Base-by-base conservation (phyloP, 1,284 basidiomycete species). In the Fomitopsis palustris region DNA sequence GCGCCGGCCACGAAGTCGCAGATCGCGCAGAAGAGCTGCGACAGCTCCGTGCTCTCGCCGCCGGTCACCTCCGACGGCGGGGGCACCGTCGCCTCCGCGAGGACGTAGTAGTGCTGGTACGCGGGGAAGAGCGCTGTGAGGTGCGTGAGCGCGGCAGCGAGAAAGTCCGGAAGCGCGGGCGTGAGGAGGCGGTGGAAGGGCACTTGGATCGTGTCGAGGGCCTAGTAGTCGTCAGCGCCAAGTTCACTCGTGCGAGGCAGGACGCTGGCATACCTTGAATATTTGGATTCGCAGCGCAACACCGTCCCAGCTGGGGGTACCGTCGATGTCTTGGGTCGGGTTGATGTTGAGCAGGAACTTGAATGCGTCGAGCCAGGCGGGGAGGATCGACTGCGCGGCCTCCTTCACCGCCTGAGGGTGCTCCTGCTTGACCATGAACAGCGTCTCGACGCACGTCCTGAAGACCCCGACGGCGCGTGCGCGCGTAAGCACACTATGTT, bases 341-440 rank as follows among this genome's bases (percentile, higher is more conserved):
- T 92, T 85, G 14, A 83, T 76, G 49, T 77, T 80, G n/a, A 97
- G 77, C 8, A 96, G 79, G 16, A 87, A 84, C 61, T 85, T 85
- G 78, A 96, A 94, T 0, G 92, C 91, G 45, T 89, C 86, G 16
- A 96, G 77, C 96, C 96, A 99, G 14, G 88, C 81, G 0, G 95
- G 93, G 5, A 97, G 82, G 52, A 98, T 85, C 38, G 85, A 83
- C 31, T 85, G 85, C 14, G 87, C 85, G 0, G 95, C 94, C 67
- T 92, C 87, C 68, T 92, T 91, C 47, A 93, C 92, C 0, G 92
- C 85, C 53, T 90, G 85, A 0, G 95, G 93, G 67, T 95, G 91
- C 65, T 93, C 88, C 45, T 95, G 94, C 71, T 94, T 95, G 60
- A 98, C 93, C 88, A 96, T 98, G 74, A 89, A 95, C 19, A 98